Conservation (phyloP, 2,329 filamentous ascomycete species). For the Alternaria burnsii region DNA sequence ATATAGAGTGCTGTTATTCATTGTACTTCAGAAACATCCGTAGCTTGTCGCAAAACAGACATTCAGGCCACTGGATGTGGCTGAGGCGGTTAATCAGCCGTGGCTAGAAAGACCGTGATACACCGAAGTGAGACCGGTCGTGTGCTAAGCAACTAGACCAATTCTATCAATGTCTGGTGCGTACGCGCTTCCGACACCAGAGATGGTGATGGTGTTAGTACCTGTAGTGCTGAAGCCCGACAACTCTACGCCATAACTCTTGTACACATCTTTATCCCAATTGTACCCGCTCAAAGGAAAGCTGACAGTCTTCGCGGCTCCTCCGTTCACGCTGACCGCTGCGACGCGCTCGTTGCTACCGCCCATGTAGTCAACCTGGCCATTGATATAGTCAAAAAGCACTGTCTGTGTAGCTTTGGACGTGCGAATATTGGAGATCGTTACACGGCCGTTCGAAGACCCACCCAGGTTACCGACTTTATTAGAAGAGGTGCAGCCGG, state of each 20-base stretch:
- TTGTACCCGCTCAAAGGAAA: conserved; percentile 31
- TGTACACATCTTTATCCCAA: conserved; percentile 25
- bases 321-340: conserved; percentile 30
- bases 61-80: not conserved
- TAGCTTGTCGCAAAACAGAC: not conserved
- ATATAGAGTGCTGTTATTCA: not conserved
- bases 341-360: conserved; percentile 29
- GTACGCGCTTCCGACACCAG: conserved; percentile 17
- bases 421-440: conserved; percentile 29
- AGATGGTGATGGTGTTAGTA: conserved; percentile 26
- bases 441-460: conserved; percentile 22
- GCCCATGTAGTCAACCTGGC: conserved; percentile 27
- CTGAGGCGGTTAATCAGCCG: not conserved
- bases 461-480: conserved; percentile 32
- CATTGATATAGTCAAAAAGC: conserved; percentile 30
- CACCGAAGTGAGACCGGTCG: not conserved
- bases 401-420: conserved; percentile 25
- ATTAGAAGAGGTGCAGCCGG: conserved; percentile 26
- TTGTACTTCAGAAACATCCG: not conserved
- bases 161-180: conserved; percentile 28
- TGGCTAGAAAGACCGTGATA: not conserved
- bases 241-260: conserved; percentile 26
- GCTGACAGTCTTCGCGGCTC: conserved; percentile 26
- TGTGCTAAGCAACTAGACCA: not conserved
- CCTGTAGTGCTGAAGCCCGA: conserved; percentile 28